Conservation (phyloP, 305 asterid species). For the Fraxinus paxiana region DNA sequence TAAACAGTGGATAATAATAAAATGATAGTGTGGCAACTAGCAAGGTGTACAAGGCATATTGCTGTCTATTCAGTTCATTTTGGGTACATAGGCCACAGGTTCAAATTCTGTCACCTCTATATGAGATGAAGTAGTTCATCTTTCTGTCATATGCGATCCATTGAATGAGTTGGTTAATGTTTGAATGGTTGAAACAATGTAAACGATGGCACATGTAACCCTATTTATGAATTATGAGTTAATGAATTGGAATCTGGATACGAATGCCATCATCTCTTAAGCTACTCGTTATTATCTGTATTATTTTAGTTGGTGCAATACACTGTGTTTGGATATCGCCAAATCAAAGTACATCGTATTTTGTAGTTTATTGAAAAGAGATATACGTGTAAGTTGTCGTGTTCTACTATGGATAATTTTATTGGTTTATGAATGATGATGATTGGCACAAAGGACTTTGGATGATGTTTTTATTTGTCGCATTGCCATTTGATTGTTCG, state of each 20-base stretch:
- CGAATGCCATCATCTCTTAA: neutral
- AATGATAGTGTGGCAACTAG: neutral
- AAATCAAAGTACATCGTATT: neutral
- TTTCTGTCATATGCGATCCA: neutral
- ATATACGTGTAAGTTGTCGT: neutral
- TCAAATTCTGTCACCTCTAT: neutral
- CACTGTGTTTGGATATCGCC: neutral
- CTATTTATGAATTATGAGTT: neutral
- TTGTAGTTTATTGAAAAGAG: neutral
- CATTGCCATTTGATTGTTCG: neutral
- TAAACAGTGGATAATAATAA: neutral
- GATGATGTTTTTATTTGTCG: neutral
- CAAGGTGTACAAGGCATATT: neutral
- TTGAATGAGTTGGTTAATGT: neutral
- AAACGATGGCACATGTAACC: neutral
- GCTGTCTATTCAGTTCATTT: neutral
- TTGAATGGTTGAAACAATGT: neutral
- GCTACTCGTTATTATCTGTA: neutral
- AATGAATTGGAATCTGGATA: neutral
- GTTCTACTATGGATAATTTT: neutral
- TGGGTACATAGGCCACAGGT: neutral
- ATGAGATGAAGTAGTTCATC: neutral
- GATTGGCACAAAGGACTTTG: constrained; percentile 1
- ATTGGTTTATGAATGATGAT: neutral
- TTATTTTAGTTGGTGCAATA: neutral